These are phyloP conservation scores for Colletotrichum gigasporum DNA, from an alignment of 2,329 filamentous ascomycete genomes.

Conservation along the genomic window DNA sequence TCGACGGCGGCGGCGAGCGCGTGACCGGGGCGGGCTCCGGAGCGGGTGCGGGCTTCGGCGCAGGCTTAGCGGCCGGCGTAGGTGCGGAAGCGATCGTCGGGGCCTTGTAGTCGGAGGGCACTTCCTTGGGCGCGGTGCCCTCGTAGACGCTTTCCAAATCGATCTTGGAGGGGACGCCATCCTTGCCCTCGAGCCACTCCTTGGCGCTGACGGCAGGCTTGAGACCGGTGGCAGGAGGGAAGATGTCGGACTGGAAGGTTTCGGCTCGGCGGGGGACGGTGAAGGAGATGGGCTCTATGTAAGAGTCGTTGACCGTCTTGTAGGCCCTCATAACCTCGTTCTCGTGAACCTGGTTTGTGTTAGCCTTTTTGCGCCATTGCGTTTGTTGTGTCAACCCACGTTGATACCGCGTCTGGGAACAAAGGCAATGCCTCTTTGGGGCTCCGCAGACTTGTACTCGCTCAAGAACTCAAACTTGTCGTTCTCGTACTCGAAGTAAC, in stretches of 20 bases:
- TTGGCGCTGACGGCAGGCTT: constrained; percentile 82
- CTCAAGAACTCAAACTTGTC: constrained; percentile 98
- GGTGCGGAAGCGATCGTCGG: constrained; percentile 55
- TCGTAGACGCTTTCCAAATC: constrained; percentile 93
- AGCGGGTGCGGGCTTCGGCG: constrained; percentile 59
- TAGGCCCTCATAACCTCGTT: constrained; percentile 96
- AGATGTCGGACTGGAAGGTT: constrained; percentile 97
- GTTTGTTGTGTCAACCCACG: constrained; percentile 53
- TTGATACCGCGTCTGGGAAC: constrained; percentile 95
- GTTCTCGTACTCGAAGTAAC: constrained; percentile 98
- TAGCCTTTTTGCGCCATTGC: constrained; percentile 27
- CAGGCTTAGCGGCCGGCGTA: constrained; percentile 54
- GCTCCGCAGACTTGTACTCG: constrained; percentile 96
- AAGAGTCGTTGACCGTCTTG: constrained; percentile 95
- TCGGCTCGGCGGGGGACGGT: constrained; percentile 94
- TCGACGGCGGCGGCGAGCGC: constrained; percentile 67
- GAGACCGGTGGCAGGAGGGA: constrained; percentile 82
- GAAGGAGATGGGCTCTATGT: constrained; percentile 97
- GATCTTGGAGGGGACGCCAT: constrained; percentile 87
- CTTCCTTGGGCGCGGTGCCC: constrained; percentile 80
- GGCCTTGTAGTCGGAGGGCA: constrained; percentile 75
- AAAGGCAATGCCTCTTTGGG: constrained; percentile 94
- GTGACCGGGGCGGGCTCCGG: constrained; percentile 53
- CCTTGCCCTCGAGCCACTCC: constrained; percentile 91
- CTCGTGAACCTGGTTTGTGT: constrained; percentile 75